Evolutionary conservation across 2,329 filamentous ascomycete species (phyloP).

Genomic region (Tolypocladium ophioglossoides): DNA sequence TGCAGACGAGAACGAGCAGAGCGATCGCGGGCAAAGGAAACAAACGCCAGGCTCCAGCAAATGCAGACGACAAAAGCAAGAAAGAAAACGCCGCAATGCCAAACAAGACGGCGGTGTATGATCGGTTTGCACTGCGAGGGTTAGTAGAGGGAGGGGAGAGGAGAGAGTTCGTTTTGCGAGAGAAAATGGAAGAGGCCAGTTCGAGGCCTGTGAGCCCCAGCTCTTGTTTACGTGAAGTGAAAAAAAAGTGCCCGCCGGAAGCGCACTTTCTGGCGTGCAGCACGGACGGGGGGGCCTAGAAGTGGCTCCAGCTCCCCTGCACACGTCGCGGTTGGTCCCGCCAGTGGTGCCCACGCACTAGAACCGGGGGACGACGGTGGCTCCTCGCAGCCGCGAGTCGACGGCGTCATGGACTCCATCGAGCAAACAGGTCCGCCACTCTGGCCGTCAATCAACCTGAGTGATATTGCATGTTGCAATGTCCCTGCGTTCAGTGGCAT

Average conservation of each 20-base stretch:
- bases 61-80: slow-evolving; percentile 9
- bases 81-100: slow-evolving; percentile 7
- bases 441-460: no score
- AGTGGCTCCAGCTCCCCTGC: neutral
- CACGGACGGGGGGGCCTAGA: neutral
- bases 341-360: neutral
- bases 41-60: slow-evolving; percentile 17
- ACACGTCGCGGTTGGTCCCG: neutral
- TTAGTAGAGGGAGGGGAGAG: neutral
- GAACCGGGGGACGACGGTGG: neutral
- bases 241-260: neutral
- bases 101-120: slow-evolving; percentile 3
- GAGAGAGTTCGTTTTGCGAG: neutral
- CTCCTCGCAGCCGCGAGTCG: neutral
- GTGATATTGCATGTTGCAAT: no score
- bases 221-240: neutral
- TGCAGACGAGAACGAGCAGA: neutral
- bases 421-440: no score
- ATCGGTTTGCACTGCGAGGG: neutral
- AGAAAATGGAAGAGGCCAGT: neutral
- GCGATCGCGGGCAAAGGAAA: slow-evolving; percentile 10
- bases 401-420: neutral
- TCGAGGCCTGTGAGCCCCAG: neutral
- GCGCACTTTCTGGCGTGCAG: neutral
- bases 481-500: no score